Evolutionary conservation across 345 rosid species (phyloP).

Genomic region (Corymbia maculata): DNA sequence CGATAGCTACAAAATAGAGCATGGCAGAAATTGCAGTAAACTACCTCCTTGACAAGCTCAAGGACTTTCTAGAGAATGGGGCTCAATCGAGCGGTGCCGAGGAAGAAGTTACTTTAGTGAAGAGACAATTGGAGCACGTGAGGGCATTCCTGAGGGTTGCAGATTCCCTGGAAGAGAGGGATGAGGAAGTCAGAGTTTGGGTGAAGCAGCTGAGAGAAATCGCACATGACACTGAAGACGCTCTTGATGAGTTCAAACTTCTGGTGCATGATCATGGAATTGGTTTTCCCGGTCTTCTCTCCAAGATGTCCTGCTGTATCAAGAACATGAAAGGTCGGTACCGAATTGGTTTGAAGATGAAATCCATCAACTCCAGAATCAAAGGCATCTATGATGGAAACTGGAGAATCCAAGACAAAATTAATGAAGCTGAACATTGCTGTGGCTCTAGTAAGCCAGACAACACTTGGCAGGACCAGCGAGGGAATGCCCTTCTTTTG

Average conservation of each 20-base stretch:
- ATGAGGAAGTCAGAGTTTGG: slow-evolving; percentile 11
- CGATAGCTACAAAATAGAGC: no score
- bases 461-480: slow-evolving; percentile 2
- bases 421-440: background rate
- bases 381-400: slow-evolving; percentile 3
- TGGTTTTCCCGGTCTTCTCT: slow-evolving; percentile 1
- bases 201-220: slow-evolving; percentile 19
- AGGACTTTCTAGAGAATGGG: no score
- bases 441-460: background rate
- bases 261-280: slow-evolving; percentile 1
- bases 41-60: no score
- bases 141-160: slow-evolving; percentile 14
- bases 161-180: slow-evolving; percentile 9
- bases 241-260: slow-evolving; percentile 15
- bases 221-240: slow-evolving; percentile 21
- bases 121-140: slow-evolving; percentile 9
- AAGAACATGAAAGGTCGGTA: slow-evolving; percentile 12
- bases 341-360: slow-evolving; percentile 5
- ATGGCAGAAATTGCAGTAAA: no score
- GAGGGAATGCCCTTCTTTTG: slow-evolving; percentile 19
- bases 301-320: slow-evolving; percentile 3
- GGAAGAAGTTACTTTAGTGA: background rate
- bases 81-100: background rate
- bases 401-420: background rate
- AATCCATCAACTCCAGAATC: slow-evolving; percentile 6